These are phyloP conservation scores for Boletus holoroseus DNA, from an alignment of 1,284 basidiomycete species.

Conservation along the genomic window DNA sequence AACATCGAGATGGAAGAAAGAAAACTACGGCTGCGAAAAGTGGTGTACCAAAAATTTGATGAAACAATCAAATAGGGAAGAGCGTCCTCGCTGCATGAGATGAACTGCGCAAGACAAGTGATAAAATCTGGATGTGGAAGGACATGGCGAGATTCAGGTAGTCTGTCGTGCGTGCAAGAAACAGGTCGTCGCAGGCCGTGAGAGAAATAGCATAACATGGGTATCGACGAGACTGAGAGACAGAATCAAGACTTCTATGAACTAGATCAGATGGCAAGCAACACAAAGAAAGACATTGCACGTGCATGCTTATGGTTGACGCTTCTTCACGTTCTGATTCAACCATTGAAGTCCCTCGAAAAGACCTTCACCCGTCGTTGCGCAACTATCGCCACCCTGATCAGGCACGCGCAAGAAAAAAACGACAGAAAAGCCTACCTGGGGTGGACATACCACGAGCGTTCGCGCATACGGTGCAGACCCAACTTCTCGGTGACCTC, in stretches of 20 bases:
- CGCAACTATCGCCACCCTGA: conserved; percentile 55
- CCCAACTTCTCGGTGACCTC: conserved; percentile 98
- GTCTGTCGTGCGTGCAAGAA: conserved; percentile 35
- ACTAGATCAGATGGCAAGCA: conserved; percentile 21
- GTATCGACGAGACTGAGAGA: conserved; percentile 29
- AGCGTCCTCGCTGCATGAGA: conserved; percentile 18
- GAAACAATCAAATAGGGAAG: conserved; percentile 13
- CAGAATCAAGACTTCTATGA: conserved; percentile 14
- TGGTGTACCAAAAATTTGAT: conserved; percentile 14
- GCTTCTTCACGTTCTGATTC: conserved; percentile 92
- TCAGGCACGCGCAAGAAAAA: conserved; percentile 11
- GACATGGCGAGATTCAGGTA: conserved; percentile 34
- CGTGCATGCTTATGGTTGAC: conserved; percentile 51
- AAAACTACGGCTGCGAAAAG: conserved; percentile 18
- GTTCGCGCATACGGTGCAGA: conserved; percentile 91
- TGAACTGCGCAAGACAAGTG: conserved; percentile 23
- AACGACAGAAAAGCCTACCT: conserved; percentile 54
- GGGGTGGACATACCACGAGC: conserved; percentile 98
- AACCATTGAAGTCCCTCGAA: conserved; percentile 96
- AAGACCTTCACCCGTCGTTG: conserved; percentile 92
- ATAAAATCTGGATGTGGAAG: conserved; percentile 12
- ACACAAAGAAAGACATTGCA: conserved; percentile 9
- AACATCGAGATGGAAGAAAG: conserved; percentile 14
- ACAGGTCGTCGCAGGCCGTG: conserved; percentile 31
- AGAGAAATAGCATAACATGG: conserved; percentile 36